Conservation (phyloP, 768 basidiomycete genomes). For the Piloderma croceum region DNA sequence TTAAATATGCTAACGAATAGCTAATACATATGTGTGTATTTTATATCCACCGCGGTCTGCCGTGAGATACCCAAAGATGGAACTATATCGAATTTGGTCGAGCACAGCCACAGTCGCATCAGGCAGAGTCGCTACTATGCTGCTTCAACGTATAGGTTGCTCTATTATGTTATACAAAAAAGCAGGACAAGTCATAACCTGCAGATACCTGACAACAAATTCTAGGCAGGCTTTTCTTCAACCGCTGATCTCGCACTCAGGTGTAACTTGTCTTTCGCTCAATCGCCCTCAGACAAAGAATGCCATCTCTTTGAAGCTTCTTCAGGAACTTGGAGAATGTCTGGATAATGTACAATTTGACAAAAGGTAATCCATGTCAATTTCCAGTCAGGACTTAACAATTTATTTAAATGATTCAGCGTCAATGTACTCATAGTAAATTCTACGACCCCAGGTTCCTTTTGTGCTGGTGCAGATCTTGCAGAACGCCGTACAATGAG, state of each 20-base stretch:
- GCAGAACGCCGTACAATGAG: slow-evolving; percentile 82
- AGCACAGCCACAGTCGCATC: too few relatives aligned
- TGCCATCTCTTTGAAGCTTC: slow-evolving; percentile 71
- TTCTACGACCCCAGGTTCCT: slow-evolving; percentile 70
- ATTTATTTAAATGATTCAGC: slow-evolving; percentile 30
- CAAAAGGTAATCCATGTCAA: slow-evolving; percentile 40
- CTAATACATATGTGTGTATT: too few relatives aligned
- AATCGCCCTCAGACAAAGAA: slow-evolving; percentile 83
- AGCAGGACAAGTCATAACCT: too few relatives aligned
- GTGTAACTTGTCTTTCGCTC: slow-evolving; percentile 69
- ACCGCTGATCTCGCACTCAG: slow-evolving; percentile 48
- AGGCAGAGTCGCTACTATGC: too few relatives aligned
- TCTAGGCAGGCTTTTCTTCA: slow-evolving; percentile 38
- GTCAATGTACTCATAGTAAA: slow-evolving; percentile 79
- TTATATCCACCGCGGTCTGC: too few relatives aligned
- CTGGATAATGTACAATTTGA: slow-evolving; percentile 63
- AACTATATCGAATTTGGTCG: too few relatives aligned
- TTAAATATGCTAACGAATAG: too few relatives aligned
- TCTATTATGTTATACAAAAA: too few relatives aligned
- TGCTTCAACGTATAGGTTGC: too few relatives aligned
- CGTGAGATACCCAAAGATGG: too few relatives aligned
- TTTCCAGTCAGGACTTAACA: slow-evolving; percentile 1
- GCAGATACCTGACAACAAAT: too few relatives aligned
- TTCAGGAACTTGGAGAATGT: slow-evolving; percentile 72
- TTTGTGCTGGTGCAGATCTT: slow-evolving; percentile 92